phyloP scores from a whole-genome alignment of 306 rosid genomes.

The Begonia loranthoides region DNA sequence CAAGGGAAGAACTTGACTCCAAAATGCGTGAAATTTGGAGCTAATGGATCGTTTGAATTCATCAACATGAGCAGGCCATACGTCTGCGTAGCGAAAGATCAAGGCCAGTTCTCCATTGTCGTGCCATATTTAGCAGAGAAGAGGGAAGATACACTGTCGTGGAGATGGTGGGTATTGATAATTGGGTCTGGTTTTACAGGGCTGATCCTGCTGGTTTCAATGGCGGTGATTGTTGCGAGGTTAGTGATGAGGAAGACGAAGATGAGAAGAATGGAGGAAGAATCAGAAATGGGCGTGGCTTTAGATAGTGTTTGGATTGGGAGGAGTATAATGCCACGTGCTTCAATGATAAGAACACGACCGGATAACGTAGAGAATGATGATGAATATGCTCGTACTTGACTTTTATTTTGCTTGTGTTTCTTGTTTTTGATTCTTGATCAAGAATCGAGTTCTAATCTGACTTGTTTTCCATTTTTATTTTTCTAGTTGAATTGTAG shows the following conservation, averaged over 20 bases:
- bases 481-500: too few species aligned
- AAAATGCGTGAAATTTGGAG: slow-evolving; percentile 43
- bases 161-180: slow-evolving; percentile 32
- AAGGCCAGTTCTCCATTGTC: slow-evolving; percentile 56
- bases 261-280: slow-evolving; percentile 42
- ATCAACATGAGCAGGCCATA: slow-evolving; percentile 27
- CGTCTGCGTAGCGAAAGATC: slow-evolving; percentile 25
- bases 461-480: too few species aligned
- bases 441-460: too few species aligned
- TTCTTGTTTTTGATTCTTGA: too few species aligned
- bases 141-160: slow-evolving; percentile 5
- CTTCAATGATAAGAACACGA: slow-evolving; percentile 62
- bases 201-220: slow-evolving; percentile 24
- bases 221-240: slow-evolving; percentile 16
- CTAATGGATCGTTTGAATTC: slow-evolving; percentile 30
- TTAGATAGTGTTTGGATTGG: slow-evolving; percentile 72
- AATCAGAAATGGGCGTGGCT: slow-evolving; percentile 40
- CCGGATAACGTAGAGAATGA: slow-evolving; percentile 48
- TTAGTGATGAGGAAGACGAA: slow-evolving; percentile 20
- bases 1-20: slow-evolving; percentile 21
- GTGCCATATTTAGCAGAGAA: slow-evolving; percentile 13
- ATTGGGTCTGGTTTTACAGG: slow-evolving; percentile 36
- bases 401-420: too few species aligned
- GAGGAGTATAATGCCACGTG: slow-evolving; percentile 66
- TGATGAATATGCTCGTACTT: background rate